Percentiles rank a stretch among this genome's conserved stretches.
Evolutionary conservation across 352 stramenopile species (phyloP).

Genomic region (Thalassiosira delicatula): DNA sequence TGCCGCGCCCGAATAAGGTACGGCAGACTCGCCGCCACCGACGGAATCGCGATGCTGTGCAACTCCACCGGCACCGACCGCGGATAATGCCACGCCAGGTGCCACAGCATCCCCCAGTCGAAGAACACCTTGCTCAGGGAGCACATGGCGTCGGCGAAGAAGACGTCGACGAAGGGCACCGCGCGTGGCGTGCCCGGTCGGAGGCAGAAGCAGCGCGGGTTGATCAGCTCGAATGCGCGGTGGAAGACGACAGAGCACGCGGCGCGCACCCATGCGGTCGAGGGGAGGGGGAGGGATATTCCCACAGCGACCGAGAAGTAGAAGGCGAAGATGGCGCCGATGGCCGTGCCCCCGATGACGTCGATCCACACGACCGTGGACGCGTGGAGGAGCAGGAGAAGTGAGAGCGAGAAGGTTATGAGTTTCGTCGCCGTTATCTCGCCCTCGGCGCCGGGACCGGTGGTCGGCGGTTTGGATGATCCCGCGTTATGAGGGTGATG

Average conservation of each 20-base stretch:
- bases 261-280: conserved; percentile 68
- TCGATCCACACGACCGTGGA: conserved; percentile 75
- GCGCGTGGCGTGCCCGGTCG: conserved; percentile 31
- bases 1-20: conserved; percentile 81
- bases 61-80: conserved; percentile 66
- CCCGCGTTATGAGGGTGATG: conserved; percentile 11
- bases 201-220: conserved; percentile 74
- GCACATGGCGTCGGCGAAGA: conserved; percentile 83
- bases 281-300: conserved; percentile 67
- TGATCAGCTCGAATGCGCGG: conserved; percentile 72
- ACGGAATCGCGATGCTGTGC: conserved; percentile 79
- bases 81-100: conserved; percentile 80
- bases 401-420: conserved; percentile 63
- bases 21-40: conserved; percentile 68
- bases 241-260: conserved; percentile 63
- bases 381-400: conserved; percentile 69
- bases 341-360: conserved; percentile 58
- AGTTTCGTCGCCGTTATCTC: conserved; percentile 73
- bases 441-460: neutral
- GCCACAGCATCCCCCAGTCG: conserved; percentile 82
- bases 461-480: neutral
- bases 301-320: conserved; percentile 68
- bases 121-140: conserved; percentile 83
- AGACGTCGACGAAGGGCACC: conserved; percentile 83
- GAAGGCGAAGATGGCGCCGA: conserved; percentile 80